These are phyloP conservation scores for Aspergillus brasiliensis DNA, from an alignment of 2,329 filamentous ascomycete genomes.

Conservation along the genomic window DNA sequence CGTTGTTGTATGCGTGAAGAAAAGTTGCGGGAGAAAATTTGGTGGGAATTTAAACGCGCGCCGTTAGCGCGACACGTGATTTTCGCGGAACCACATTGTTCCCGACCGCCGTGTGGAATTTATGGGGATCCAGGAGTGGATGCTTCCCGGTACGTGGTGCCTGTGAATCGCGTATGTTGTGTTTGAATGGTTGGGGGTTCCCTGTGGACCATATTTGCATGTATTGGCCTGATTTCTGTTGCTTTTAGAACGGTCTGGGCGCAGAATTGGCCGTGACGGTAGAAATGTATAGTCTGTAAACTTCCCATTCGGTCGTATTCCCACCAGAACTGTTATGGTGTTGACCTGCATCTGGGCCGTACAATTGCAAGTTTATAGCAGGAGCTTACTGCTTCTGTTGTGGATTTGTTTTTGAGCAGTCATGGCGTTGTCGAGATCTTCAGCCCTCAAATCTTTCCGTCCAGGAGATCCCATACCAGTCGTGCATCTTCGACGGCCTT, in stretches of 20 bases:
- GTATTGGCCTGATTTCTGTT: neutral
- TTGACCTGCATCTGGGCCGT: neutral
- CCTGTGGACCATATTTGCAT: neutral
- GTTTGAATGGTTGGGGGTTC: neutral
- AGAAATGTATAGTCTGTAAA: neutral
- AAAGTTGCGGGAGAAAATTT: slow-evolving; percentile 12
- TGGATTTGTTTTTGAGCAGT: neutral
- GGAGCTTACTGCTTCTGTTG: neutral
- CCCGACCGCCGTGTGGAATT: slow-evolving; percentile 9
- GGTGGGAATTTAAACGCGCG: slow-evolving; percentile 21
- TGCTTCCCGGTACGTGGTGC: neutral
- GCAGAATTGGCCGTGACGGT: neutral
- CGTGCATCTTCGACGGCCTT: slow-evolving; percentile 32
- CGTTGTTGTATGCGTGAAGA: slow-evolving; percentile 2
- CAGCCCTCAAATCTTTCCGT: slow-evolving; percentile 28
- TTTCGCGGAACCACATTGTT: slow-evolving; percentile 15
- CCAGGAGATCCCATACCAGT: slow-evolving; percentile 44
- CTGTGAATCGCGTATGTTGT: neutral
- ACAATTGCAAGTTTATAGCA: neutral
- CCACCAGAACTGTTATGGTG: neutral
- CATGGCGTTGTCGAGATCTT: neutral
- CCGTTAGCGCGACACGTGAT: slow-evolving; percentile 28
- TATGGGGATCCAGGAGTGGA: neutral
- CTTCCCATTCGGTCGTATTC: neutral
- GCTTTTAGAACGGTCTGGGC: neutral